These are phyloP conservation scores for Paramecium pentaurelia DNA, from an alignment of 73 alveolate species.

Conservation along the genomic window DNA sequence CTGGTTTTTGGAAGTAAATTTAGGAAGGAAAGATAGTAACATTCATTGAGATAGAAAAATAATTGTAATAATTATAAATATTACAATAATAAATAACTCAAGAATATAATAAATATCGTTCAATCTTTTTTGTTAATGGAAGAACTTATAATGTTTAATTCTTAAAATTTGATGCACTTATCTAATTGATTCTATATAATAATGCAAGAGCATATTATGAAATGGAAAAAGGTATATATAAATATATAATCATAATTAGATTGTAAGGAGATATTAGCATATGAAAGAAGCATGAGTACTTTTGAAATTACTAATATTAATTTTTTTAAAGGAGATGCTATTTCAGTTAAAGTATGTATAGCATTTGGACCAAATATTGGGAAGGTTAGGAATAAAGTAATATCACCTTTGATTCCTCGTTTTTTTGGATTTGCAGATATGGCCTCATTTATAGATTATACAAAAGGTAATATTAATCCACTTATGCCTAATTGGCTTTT, in stretches of 20 bases:
- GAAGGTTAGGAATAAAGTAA: background rate
- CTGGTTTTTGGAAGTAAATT: background rate
- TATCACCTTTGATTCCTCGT: constrained; percentile 16
- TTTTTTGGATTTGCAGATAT: constrained; percentile 3
- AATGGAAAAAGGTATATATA: background rate
- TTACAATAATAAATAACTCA: background rate
- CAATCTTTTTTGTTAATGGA: background rate
- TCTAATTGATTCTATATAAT: background rate
- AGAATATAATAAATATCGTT: background rate
- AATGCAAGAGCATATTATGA: constrained; percentile 26
- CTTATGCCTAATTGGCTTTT: background rate
- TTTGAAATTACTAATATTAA: constrained; percentile 14
- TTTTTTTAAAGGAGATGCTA: constrained; percentile 1
- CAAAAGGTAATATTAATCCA: constrained; percentile 6
- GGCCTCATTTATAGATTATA: background rate
- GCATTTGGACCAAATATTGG: constrained; percentile 37
- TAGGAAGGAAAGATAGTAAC: background rate
- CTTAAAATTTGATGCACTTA: background rate
- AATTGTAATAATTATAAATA: background rate
- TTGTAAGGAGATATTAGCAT: background rate
- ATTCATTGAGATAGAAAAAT: background rate
- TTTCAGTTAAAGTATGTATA: background rate
- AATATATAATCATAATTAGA: background rate
- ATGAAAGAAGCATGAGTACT: constrained; percentile 13
- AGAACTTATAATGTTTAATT: background rate